Base-by-base conservation (phyloP, 768 basidiomycete genomes). In the Boletus speciosus region DNA sequence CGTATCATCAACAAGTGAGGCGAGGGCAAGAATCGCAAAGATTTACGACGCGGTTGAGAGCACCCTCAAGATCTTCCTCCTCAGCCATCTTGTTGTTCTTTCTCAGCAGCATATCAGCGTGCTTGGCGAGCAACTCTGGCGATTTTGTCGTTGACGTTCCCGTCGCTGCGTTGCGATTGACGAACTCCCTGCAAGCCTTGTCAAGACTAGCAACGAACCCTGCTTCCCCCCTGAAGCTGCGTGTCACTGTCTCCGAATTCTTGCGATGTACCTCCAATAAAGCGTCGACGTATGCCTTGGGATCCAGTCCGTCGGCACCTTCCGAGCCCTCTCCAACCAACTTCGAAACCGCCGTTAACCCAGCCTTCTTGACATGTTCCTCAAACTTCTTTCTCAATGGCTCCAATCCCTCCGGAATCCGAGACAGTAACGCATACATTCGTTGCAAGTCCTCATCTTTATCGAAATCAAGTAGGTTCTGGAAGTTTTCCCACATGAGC, bases 71-170 rank as follows among this genome's bases (percentile, higher is more conserved):
- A 60, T 95, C 92, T 32, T 85, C 87, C 59, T 93, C 93, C 74
- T 98, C 95, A 4, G 88, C 82, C 72, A 95, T 81, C 77, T 97
- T 97, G 76, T 97, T 98, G 72, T 84, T 95, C 80, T 98, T 98
- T 58, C 90, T 82, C 45, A 99, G 74, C 34, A 98, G 72, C 54
- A 88, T 79, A 68, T 99, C 95, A 16, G 92, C 85, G 60, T 97
- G 92, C 70, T 91, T 94, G 31, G 95, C 93, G 25, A 99, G 74
- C 45, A 98, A 72, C 66, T 98, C 96, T 1, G 96, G 93, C 6
- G 92, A 95, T 71, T 90, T 93, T 27, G 86, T 86, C 1, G 82
- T 77, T 2, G 88, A 89, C n/a, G 81, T 74, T 1, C 92, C 92
- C 14, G 93, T 95, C 8, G 91, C 92, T 47, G 85, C 82, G 68